phyloP scores from a whole-genome alignment of 345 rosid genomes.

The Xanthoceras sorbifolium region DNA sequence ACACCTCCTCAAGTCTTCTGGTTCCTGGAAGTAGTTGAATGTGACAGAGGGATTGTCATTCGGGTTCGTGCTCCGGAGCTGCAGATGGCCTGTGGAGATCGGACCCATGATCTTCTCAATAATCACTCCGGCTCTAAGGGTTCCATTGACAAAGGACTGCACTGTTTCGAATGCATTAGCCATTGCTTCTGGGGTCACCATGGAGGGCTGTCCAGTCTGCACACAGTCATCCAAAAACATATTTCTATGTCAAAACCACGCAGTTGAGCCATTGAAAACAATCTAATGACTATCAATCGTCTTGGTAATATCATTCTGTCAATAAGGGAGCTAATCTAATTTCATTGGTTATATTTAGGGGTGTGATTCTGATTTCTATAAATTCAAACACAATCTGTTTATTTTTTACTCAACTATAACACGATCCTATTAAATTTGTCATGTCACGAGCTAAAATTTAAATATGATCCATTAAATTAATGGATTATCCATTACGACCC shows the following conservation, averaged over 20 bases:
- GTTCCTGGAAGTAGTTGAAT: conserved; percentile 73
- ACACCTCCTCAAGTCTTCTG: conserved; percentile 59
- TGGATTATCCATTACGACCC: too few species aligned
- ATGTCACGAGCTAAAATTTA: too few species aligned
- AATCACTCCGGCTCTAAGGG: conserved; percentile 50
- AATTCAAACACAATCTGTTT: too few species aligned
- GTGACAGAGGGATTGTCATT: conserved; percentile 63
- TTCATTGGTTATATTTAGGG: too few species aligned
- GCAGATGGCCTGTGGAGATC: conserved; percentile 58
- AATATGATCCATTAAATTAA: too few species aligned
- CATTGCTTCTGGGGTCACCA: conserved; percentile 30
- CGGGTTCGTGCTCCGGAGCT: conserved; percentile 49
- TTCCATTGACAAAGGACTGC: conserved; percentile 37
- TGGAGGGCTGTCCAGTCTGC: conserved; percentile 28
- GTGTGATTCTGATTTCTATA: too few species aligned
- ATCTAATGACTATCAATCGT: too few species aligned
- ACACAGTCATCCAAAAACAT: neutral
- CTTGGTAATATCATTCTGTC: too few species aligned
- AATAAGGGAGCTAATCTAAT: too few species aligned
- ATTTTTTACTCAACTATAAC: too few species aligned
- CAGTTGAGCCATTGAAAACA: too few species aligned
- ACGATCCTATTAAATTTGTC: too few species aligned
- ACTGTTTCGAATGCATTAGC: conserved; percentile 36
- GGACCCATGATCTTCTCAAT: conserved; percentile 59
- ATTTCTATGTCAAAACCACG: neutral